phyloP scores from a whole-genome alignment of 108 stramenopile genomes.

The Stephanodiscus minutulus region DNA sequence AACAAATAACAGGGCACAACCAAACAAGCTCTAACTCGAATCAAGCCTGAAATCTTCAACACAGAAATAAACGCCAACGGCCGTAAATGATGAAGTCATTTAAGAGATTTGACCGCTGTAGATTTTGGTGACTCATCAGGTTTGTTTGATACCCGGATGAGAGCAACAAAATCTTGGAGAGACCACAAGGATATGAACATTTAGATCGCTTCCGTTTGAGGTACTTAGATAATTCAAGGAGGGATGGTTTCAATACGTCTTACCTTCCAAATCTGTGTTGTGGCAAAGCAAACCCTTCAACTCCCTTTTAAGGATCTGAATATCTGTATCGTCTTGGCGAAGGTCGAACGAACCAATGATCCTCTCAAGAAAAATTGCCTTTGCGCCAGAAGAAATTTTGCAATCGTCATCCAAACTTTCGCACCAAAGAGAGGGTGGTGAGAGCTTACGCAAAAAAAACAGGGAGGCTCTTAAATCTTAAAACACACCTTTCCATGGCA shows the following conservation, averaged over 20 bases:
- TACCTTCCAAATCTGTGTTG: constrained; percentile 40
- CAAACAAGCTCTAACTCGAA: background rate
- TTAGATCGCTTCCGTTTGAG: background rate
- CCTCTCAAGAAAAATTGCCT: constrained; percentile 31
- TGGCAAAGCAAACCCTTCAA: constrained; percentile 36
- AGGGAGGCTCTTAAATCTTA: too few relatives aligned
- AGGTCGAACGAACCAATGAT: constrained; percentile 20
- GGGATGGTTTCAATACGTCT: background rate
- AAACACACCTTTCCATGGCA: constrained; percentile 30
- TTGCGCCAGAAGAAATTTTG: constrained; percentile 15
- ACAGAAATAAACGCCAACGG: background rate
- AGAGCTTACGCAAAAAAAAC: background rate
- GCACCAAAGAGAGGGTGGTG: background rate
- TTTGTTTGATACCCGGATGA: constrained; percentile 27
- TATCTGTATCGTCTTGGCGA: constrained; percentile 23
- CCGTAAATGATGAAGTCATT: background rate
- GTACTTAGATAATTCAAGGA: background rate
- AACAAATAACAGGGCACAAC: background rate
- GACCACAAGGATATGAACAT: background rate
- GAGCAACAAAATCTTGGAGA: constrained; percentile 28
- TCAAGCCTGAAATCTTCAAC: too few relatives aligned
- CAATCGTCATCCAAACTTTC: constrained; percentile 26
- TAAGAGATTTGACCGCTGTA: background rate
- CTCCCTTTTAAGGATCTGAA: constrained; percentile 20
- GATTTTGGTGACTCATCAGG: constrained; percentile 20